Evolutionary conservation across 768 basidiomycete genomes (phyloP).

Genomic region (Pseudohyphozyma bogoriensis): DNA sequence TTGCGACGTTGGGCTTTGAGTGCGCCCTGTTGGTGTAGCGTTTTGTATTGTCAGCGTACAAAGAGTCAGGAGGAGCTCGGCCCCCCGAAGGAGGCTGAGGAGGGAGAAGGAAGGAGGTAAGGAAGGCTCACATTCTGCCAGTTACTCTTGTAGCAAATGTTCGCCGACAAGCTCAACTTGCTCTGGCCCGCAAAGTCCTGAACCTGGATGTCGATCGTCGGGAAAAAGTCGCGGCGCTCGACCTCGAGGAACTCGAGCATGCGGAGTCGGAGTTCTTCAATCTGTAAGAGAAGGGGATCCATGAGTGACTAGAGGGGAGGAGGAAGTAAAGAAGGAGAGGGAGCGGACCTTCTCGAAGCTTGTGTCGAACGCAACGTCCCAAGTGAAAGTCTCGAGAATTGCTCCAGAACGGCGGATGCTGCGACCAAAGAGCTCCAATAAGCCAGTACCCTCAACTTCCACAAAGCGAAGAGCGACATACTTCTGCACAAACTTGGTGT

Average conservation of each 20-base stretch:
- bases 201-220: conserved; percentile 55
- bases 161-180: conserved; percentile 63
- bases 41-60: too few relatives aligned
- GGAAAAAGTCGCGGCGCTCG: conserved; percentile 65
- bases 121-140: conserved; percentile 67
- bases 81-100: too few relatives aligned
- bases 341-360: conserved; percentile 53
- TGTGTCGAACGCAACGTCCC: conserved; percentile 68
- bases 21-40: conserved; percentile 33
- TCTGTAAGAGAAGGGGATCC: conserved; percentile 23
- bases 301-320: background rate
- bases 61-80: too few relatives aligned
- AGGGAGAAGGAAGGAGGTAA: too few relatives aligned
- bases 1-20: conserved; percentile 63
- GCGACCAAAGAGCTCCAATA: background rate
- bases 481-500: conserved; percentile 42
- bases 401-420: conserved; percentile 41
- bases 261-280: conserved; percentile 60
- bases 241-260: conserved; percentile 69
- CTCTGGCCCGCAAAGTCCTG: conserved; percentile 46
- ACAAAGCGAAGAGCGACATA: background rate
- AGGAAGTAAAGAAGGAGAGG: too few relatives aligned
- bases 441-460: too few relatives aligned
- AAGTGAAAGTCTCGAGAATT: conserved; percentile 72
- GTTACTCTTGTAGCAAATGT: conserved; percentile 83